These are phyloP conservation scores for Backusella psychrophila DNA, from an alignment of 192 early-diverging fungal species.

Conservation along the genomic window DNA sequence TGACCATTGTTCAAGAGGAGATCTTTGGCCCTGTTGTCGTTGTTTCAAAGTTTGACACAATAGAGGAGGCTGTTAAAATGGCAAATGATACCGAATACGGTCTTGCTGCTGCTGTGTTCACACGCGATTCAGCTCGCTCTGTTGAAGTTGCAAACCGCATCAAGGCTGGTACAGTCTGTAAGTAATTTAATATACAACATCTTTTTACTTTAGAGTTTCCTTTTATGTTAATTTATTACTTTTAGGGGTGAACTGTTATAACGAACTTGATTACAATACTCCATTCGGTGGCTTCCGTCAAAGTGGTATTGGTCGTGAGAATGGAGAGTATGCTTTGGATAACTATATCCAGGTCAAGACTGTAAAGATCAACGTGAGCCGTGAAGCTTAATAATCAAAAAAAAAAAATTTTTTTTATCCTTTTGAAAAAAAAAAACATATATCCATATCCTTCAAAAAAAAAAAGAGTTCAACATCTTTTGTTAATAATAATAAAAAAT, in stretches of 20 bases:
- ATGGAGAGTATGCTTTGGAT: slow-evolving; percentile 52
- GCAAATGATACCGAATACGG: slow-evolving; percentile 78
- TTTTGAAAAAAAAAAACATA: not conserved
- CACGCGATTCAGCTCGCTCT: slow-evolving; percentile 58
- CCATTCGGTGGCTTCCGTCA: slow-evolving; percentile 74
- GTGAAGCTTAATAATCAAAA: not conserved
- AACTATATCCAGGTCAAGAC: slow-evolving; percentile 42
- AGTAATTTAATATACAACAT: not conserved
- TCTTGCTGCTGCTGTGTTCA: slow-evolving; percentile 73
- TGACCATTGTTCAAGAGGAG: slow-evolving; percentile 68
- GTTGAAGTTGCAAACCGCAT: slow-evolving; percentile 46
- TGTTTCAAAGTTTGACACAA: slow-evolving; percentile 67
- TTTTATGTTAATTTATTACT: not conserved
- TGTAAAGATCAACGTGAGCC: slow-evolving; percentile 25
- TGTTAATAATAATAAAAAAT: not conserved
- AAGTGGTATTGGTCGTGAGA: slow-evolving; percentile 61
- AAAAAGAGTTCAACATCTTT: not conserved
- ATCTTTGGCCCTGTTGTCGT: slow-evolving; percentile 85
- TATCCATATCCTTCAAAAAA: not conserved
- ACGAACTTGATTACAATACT: slow-evolving; percentile 10
- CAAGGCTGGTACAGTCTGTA: slow-evolving; percentile 58
- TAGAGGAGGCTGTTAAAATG: slow-evolving; percentile 68
- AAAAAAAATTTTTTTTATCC: not conserved
- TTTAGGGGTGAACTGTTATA: slow-evolving; percentile 26
- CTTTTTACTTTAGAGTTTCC: not conserved